These are phyloP conservation scores for Microdochium nivale DNA, from an alignment of 2,329 filamentous ascomycete genomes.

Conservation along the genomic window DNA sequence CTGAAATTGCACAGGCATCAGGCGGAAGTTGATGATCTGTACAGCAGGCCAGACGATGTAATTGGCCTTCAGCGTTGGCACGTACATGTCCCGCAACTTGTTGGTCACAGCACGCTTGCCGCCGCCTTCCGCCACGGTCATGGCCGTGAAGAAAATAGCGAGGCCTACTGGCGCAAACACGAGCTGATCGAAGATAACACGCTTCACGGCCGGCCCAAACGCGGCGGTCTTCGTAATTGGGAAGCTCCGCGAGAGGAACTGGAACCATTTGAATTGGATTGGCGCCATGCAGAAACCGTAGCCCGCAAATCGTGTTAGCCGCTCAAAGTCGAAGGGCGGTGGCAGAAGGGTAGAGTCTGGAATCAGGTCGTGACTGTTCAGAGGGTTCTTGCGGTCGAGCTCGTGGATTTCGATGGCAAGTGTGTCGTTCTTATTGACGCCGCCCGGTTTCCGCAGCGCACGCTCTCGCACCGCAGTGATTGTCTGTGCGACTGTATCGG, in stretches of 20 bases:
- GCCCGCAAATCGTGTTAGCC: slow-evolving; percentile 89
- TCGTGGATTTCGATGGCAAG: slow-evolving; percentile 85
- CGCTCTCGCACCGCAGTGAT: slow-evolving; percentile 75
- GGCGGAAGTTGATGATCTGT: slow-evolving; percentile 90
- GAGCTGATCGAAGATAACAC: slow-evolving; percentile 86
- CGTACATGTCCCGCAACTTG: slow-evolving; percentile 90
- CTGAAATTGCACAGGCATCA: slow-evolving; percentile 94
- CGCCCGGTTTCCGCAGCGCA: slow-evolving; percentile 53
- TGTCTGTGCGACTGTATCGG: slow-evolving; percentile 90
- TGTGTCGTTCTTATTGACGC: slow-evolving; percentile 52
- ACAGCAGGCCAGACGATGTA: slow-evolving; percentile 92
- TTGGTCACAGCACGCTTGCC: slow-evolving; percentile 67
- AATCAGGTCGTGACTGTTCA: slow-evolving; percentile 56
- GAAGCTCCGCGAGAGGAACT: slow-evolving; percentile 72
- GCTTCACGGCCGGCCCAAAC: slow-evolving; percentile 73
- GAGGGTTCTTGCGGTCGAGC: slow-evolving; percentile 70
- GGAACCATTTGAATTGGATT: slow-evolving; percentile 92
- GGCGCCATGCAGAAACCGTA: slow-evolving; percentile 97
- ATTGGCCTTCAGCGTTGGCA: slow-evolving; percentile 92
- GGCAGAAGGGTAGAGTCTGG: slow-evolving; percentile 55
- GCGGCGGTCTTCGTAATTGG: slow-evolving; percentile 72
- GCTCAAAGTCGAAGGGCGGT: slow-evolving; percentile 90
- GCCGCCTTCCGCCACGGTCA: slow-evolving; percentile 93
- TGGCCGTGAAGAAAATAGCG: slow-evolving; percentile 84
- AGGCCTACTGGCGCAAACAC: slow-evolving; percentile 87